These are phyloP conservation scores for Fusarium dimerum DNA, from an alignment of 2,329 filamentous ascomycete species.

Conservation along the genomic window DNA sequence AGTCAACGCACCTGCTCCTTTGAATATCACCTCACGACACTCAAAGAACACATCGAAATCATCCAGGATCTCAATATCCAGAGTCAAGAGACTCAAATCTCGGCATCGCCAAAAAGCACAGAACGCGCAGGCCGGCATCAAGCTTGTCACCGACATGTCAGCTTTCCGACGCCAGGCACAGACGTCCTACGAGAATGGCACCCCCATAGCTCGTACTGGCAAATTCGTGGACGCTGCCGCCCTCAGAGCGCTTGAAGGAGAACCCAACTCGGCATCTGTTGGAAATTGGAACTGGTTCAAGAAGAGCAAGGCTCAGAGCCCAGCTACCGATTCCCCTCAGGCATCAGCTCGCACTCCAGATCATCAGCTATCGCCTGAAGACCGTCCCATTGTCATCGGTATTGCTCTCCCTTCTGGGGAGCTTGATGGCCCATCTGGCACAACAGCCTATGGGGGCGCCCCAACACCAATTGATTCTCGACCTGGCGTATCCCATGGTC, in stretches of 20 bases:
- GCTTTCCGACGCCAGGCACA: slow-evolving; percentile 48
- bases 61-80: slow-evolving; percentile 41
- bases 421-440: slow-evolving; percentile 41
- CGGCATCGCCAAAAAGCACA: slow-evolving; percentile 61
- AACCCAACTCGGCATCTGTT: slow-evolving; percentile 53
- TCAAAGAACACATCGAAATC: slow-evolving; percentile 20
- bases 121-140: slow-evolving; percentile 64
- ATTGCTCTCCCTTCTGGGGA: slow-evolving; percentile 60
- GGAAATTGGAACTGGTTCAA: slow-evolving; percentile 60
- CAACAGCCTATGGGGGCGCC: slow-evolving; percentile 38
- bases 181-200: slow-evolving; percentile 33
- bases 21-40: slow-evolving; percentile 12
- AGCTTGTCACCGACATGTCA: slow-evolving; percentile 69
- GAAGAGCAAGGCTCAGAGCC: slow-evolving; percentile 38
- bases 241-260: slow-evolving; percentile 59
- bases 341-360: slow-evolving; percentile 25
- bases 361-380: slow-evolving; percentile 63
- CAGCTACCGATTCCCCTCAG: slow-evolving; percentile 29
- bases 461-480: slow-evolving; percentile 28
- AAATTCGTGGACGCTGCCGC: slow-evolving; percentile 62
- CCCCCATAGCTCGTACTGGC: slow-evolving; percentile 32
- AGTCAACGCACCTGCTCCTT: slow-evolving; percentile 23
- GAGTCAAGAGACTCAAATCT: slow-evolving; percentile 54
- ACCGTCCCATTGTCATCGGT: slow-evolving; percentile 73
- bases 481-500: slow-evolving; percentile 6